A percentile compares a stretch with the other conserved stretches of the same genome.
Conservation (phyloP, 1,284 basidiomycete species). For the Apiotrichum veenhuisii region DNA sequence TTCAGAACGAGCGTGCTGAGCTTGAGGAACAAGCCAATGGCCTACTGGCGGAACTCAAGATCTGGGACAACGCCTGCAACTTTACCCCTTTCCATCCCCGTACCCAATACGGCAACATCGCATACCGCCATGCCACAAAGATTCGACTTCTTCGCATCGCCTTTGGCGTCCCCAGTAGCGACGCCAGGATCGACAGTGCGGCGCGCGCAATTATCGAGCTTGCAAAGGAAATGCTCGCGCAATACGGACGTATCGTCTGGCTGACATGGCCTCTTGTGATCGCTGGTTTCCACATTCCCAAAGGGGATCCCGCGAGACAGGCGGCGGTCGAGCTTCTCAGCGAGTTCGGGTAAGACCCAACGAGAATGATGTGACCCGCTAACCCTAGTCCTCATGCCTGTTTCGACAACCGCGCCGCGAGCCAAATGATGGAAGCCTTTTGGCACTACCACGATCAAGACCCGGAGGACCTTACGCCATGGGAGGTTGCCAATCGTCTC, state of each 20-base stretch:
- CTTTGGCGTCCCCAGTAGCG: slow-evolving; percentile 32
- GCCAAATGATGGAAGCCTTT: slow-evolving; percentile 29
- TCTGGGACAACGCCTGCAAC: slow-evolving; percentile 42
- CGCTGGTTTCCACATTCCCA: slow-evolving; percentile 40
- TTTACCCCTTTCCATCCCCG: slow-evolving; percentile 41
- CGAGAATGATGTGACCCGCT: neutral
- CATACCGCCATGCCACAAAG: slow-evolving; percentile 41
- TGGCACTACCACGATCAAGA: slow-evolving; percentile 28
- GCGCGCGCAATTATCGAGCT: slow-evolving; percentile 41
- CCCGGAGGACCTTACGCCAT: slow-evolving; percentile 22
- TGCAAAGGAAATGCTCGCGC: slow-evolving; percentile 37
- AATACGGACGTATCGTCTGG: slow-evolving; percentile 42
- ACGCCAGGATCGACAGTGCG: slow-evolving; percentile 33
- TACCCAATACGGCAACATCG: slow-evolving; percentile 43
- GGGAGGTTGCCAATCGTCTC: slow-evolving; percentile 24
- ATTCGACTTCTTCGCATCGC: slow-evolving; percentile 39
- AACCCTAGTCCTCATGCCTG: slow-evolving; percentile 37
- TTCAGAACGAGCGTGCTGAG: slow-evolving; percentile 20
- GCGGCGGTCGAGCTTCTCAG: slow-evolving; percentile 36
- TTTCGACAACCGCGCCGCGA: slow-evolving; percentile 39
- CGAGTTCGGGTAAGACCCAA: slow-evolving; percentile 37
- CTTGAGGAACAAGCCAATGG: slow-evolving; percentile 31
- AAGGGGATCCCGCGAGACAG: slow-evolving; percentile 30
- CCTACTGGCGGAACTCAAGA: slow-evolving; percentile 36
- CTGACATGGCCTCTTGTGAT: slow-evolving; percentile 46